A percentile compares a stretch with the other conserved stretches of the same genome.
These are phyloP conservation scores for Ustilago tritici DNA, from an alignment of 1,284 basidiomycete genomes.

Conservation along the genomic window DNA sequence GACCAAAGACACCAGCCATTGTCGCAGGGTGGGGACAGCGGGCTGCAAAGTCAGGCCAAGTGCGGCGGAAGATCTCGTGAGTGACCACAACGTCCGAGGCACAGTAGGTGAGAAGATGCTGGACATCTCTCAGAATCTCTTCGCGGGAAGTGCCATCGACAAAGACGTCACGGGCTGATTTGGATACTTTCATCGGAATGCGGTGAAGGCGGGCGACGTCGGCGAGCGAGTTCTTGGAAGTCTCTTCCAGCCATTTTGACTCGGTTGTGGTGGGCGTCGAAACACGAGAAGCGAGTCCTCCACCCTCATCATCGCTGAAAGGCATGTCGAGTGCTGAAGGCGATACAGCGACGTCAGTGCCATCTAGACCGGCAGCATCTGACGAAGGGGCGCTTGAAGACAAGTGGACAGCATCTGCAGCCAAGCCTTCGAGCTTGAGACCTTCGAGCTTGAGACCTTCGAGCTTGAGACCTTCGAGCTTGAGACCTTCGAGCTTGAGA, in stretches of 20 bases:
- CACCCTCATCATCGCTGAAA: slow-evolving; percentile 44
- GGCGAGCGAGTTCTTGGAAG: slow-evolving; percentile 89
- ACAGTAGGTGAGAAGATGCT: slow-evolving; percentile 88
- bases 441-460: slow-evolving; percentile 57
- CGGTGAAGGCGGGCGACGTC: slow-evolving; percentile 94
- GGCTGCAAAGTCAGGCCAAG: slow-evolving; percentile 84
- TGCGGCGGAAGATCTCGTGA: slow-evolving; percentile 82
- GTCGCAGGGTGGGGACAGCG: slow-evolving; percentile 93
- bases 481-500: slow-evolving; percentile 53
- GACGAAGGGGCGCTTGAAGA: slow-evolving; percentile 5
- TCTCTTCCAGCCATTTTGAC: slow-evolving; percentile 85
- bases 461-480: slow-evolving; percentile 53
- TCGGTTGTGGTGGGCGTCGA: slow-evolving; percentile 14
- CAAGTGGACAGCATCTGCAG: slow-evolving; percentile 17
- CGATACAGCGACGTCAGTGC: slow-evolving; percentile 9
- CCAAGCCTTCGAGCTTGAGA: slow-evolving; percentile 51
- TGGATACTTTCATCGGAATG: slow-evolving; percentile 79
- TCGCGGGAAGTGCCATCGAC: slow-evolving; percentile 73
- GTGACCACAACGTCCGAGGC: slow-evolving; percentile 86
- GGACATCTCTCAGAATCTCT: slow-evolving; percentile 78
- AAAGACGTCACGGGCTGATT: slow-evolving; percentile 83
- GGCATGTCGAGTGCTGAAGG: slow-evolving; percentile 42
- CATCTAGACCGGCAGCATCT: slow-evolving; percentile 4
- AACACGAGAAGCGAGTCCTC: slow-evolving; percentile 36
- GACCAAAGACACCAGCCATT: slow-evolving; percentile 88